A percentile compares a stretch with the other conserved stretches of the same genome.
Evolutionary conservation across 495 filamentous ascomycete species (phyloP).

Genomic region (Penicillium desertorum): DNA sequence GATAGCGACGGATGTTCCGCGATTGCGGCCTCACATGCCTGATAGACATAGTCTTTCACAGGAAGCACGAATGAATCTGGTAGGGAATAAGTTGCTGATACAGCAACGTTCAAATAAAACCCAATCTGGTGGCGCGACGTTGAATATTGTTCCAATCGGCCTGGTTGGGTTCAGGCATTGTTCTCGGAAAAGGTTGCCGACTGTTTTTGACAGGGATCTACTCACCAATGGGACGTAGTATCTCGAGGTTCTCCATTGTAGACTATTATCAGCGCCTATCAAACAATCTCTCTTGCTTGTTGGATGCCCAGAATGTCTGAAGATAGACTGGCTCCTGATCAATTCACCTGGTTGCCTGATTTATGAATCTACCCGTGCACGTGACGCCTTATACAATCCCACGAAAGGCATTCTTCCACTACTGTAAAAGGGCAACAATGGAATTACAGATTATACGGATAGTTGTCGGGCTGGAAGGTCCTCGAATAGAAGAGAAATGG

Average conservation of each 20-base stretch:
- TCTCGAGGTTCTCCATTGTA: constrained; percentile 29
- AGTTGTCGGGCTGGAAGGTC: neutral
- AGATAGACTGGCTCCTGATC: neutral
- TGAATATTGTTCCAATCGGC: constrained; percentile 44
- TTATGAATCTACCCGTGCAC: constrained; percentile 7
- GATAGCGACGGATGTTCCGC: constrained; percentile 44
- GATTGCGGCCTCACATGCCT: constrained; percentile 39
- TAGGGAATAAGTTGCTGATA: constrained; percentile 40
- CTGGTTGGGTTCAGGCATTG: constrained; percentile 24
- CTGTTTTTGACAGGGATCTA: neutral
- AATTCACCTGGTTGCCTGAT: neutral
- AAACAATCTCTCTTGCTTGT: neutral
- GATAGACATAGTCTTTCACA: constrained; percentile 37
- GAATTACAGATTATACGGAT: neutral
- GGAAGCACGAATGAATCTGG: constrained; percentile 30
- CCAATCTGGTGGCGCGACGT: constrained; percentile 41
- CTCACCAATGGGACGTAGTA: constrained; percentile 34
- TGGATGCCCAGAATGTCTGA: neutral
- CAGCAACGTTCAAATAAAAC: constrained; percentile 47
- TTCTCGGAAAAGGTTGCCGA: constrained; percentile 1
- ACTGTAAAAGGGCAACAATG: neutral
- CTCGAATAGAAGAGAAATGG: too few species aligned
- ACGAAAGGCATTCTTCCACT: neutral
- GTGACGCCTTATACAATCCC: constrained; percentile 1
- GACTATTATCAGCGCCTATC: neutral